A percentile compares a stretch with the other conserved stretches of the same genome.
phyloP scores from a whole-genome alignment of 139 green algal genomes.

The Closterium sp. region DNA sequence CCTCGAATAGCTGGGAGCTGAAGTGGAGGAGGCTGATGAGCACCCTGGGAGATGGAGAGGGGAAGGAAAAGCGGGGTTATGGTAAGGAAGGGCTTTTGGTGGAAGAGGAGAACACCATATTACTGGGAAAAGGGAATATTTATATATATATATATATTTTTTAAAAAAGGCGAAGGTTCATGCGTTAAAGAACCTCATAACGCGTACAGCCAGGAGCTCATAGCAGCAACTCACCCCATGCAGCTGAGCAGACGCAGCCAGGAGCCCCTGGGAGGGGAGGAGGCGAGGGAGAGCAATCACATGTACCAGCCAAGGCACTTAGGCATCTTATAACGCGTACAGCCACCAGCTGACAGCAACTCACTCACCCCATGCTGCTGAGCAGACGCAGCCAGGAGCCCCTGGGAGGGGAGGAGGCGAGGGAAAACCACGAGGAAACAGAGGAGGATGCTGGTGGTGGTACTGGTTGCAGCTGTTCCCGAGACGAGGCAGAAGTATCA shows the following conservation, averaged over 20 bases:
- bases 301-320: no score
- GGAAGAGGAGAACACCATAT: background rate
- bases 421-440: no score
- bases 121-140: background rate
- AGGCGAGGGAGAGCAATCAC: no score
- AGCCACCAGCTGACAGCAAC: background rate
- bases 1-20: slow-evolving; percentile 15
- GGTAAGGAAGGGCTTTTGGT: background rate
- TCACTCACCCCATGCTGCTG: no score
- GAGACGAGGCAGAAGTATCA: background rate
- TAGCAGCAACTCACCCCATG: no score
- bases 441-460: no score
- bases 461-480: background rate
- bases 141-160: background rate
- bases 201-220: no score
- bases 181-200: background rate
- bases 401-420: no score
- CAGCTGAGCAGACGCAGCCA: no score
- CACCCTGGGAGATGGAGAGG: background rate
- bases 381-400: no score
- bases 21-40: slow-evolving; percentile 12
- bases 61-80: background rate
- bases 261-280: no score
- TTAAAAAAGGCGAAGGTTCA: background rate
- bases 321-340: no score